These are phyloP conservation scores for Trifolium subterraneum DNA, from an alignment of 306 rosid species.

Conservation along the genomic window DNA sequence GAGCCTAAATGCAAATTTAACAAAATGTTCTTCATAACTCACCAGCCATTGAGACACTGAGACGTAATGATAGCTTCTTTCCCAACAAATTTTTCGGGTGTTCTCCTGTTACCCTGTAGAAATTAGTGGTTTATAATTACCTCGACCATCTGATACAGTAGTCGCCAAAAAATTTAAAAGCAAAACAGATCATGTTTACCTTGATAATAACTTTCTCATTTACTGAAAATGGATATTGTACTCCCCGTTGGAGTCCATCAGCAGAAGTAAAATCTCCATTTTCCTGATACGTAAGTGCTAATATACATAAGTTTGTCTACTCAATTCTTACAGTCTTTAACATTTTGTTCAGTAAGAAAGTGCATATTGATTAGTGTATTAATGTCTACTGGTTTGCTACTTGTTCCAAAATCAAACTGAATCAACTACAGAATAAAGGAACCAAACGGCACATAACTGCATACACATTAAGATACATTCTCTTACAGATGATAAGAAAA, in stretches of 20 bases:
- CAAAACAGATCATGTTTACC: constrained; percentile 56
- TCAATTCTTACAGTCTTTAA: constrained; percentile 34
- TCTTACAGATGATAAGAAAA: no score
- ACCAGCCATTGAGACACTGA: constrained; percentile 99
- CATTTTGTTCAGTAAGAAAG: constrained; percentile 16
- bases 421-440: no score
- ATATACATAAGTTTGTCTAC: constrained; percentile 33
- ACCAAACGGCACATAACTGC: no score
- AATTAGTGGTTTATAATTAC: constrained; percentile 38
- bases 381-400: constrained; percentile 21
- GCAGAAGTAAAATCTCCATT: constrained; percentile 67
- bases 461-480: no score
- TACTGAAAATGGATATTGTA: constrained; percentile 94
- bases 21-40: constrained; percentile 50
- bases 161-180: constrained; percentile 23
- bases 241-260: constrained; percentile 74
- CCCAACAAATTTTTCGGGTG: constrained; percentile 98
- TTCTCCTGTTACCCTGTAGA: constrained; percentile 91
- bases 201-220: constrained; percentile 90
- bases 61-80: constrained; percentile 98
- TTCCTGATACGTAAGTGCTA: constrained; percentile 61
- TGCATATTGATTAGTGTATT: constrained; percentile 2
- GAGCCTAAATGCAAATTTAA: constrained; percentile 28
- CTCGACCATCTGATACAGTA: constrained; percentile 21
- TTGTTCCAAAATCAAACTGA: background rate